Evolutionary conservation across 495 filamentous ascomycete species (phyloP).

Genomic region (Penicillium canariense): DNA sequence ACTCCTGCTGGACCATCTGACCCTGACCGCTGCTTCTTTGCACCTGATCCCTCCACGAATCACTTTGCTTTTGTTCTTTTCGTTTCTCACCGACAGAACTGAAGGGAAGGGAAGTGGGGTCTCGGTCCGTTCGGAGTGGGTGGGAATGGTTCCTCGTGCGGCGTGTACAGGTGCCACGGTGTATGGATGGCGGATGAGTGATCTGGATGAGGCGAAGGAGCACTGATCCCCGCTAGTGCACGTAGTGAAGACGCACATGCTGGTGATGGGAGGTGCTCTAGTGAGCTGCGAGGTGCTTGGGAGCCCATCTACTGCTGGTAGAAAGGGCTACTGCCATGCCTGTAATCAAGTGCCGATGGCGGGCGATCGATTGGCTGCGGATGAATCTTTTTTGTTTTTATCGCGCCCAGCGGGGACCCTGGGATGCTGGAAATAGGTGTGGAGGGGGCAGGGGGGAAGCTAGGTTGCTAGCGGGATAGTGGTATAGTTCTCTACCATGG

Average conservation of each 20-base stretch:
- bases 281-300: not conserved
- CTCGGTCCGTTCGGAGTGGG: not conserved
- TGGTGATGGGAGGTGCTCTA: not conserved
- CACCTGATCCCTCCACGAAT: too few species aligned
- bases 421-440: not conserved
- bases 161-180: not conserved
- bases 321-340: too few species aligned
- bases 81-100: not conserved
- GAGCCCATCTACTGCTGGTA: too few species aligned
- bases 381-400: slow-evolving; percentile 24
- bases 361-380: slow-evolving; percentile 27
- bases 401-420: slow-evolving; percentile 9
- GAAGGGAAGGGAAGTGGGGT: not conserved
- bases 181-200: not conserved
- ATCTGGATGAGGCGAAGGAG: not conserved
- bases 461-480: not conserved
- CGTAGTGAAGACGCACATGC: not conserved
- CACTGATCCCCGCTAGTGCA: not conserved
- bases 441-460: not conserved
- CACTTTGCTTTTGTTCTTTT: not conserved
- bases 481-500: slow-evolving; percentile 4
- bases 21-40: slow-evolving; percentile 14
- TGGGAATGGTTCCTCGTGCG: not conserved
- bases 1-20: not conserved
- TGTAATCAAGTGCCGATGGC: not conserved